phyloP scores from a whole-genome alignment of 2,329 filamentous ascomycete species.

The Stachybotrys echinatus region DNA sequence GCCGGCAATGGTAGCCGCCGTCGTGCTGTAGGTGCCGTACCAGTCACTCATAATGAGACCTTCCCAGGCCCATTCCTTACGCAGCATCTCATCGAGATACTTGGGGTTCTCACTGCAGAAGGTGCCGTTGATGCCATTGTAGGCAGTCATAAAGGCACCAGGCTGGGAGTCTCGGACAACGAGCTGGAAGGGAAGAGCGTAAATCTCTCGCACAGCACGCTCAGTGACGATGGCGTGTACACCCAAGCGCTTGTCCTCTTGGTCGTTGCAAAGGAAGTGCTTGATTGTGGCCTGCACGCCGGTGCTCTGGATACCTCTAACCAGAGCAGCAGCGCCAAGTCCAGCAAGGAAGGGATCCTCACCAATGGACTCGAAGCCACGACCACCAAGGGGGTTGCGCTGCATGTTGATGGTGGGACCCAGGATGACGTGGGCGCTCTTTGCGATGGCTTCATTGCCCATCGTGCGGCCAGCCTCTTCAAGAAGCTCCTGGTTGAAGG shows the following conservation, averaged over 20 bases:
- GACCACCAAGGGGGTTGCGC: slow-evolving; percentile 52
- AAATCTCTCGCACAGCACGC: slow-evolving; percentile 53
- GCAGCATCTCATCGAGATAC: slow-evolving; percentile 44
- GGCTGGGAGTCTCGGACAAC: slow-evolving; percentile 46
- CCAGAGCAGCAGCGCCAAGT: slow-evolving; percentile 45
- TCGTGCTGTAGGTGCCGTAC: slow-evolving; percentile 52
- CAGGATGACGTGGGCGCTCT: slow-evolving; percentile 53
- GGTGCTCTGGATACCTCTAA: slow-evolving; percentile 50
- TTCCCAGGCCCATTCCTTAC: slow-evolving; percentile 53
- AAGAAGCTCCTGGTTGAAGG: slow-evolving; percentile 50
- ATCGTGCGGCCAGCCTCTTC: slow-evolving; percentile 45
- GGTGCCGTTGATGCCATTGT: slow-evolving; percentile 53
- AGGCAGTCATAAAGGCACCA: slow-evolving; percentile 53
- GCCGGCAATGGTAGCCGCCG: slow-evolving; percentile 43
- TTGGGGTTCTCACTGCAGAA: slow-evolving; percentile 49
- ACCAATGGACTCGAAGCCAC: slow-evolving; percentile 54
- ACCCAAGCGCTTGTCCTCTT: slow-evolving; percentile 52
- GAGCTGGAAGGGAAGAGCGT: slow-evolving; percentile 53
- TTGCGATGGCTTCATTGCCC: slow-evolving; percentile 48
- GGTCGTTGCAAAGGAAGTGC: slow-evolving; percentile 59
- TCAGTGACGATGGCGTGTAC: slow-evolving; percentile 50
- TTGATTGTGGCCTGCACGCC: slow-evolving; percentile 54
- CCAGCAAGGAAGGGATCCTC: slow-evolving; percentile 55
- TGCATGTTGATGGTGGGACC: slow-evolving; percentile 62
- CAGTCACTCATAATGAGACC: slow-evolving; percentile 57